phyloP scores from a whole-genome alignment of 805 yeast genomes.

The Saccharomycopsis sp. region DNA sequence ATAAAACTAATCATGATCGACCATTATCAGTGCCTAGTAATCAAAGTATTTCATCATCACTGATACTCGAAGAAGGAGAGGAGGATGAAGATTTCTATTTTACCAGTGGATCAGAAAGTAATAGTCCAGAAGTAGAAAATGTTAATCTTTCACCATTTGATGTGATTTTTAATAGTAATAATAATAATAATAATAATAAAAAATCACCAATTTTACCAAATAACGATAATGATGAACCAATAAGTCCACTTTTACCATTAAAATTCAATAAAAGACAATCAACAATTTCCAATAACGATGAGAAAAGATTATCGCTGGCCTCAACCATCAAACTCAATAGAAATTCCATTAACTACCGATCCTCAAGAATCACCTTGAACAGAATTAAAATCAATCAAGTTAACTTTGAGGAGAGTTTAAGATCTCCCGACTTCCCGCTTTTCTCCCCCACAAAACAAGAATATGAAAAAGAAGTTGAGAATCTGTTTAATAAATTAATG shows the following conservation, averaged over 20 bases:
- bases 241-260: too few species aligned
- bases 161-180: constrained; percentile 8
- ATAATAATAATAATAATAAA: background rate
- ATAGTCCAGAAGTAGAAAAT: background rate
- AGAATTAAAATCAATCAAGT: background rate
- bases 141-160: constrained; percentile 14
- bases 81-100: constrained; percentile 11
- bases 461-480: constrained; percentile 1
- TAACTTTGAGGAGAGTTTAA: background rate
- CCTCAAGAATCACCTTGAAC: constrained; percentile 14
- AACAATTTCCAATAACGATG: background rate
- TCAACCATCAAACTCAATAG: constrained; percentile 14
- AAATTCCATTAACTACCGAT: constrained; percentile 5
- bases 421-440: constrained; percentile 14
- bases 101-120: background rate
- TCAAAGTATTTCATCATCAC: too few species aligned
- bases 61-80: too few species aligned
- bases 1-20: too few species aligned
- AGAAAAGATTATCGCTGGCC: constrained; percentile 11
- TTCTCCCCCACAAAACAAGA: constrained; percentile 14
- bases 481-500: background rate
- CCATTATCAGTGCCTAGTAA: too few species aligned
- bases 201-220: constrained; percentile 5
- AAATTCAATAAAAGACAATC: too few species aligned
- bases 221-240: background rate